phyloP scores from a whole-genome alignment of 108 stramenopile species.

The Cyclotella distinguenda region DNA sequence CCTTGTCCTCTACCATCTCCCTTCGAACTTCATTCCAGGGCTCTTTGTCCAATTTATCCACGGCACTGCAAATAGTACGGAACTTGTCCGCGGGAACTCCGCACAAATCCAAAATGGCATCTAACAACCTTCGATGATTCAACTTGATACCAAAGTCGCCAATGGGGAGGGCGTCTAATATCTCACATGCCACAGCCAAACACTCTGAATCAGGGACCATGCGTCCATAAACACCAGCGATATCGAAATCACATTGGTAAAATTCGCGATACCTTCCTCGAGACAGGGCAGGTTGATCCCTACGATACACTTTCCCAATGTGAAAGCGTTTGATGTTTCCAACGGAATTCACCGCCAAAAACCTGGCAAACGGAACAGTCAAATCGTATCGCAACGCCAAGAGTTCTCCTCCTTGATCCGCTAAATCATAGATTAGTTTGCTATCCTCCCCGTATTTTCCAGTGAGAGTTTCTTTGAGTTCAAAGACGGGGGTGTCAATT shows the following conservation, averaged over 20 bases:
- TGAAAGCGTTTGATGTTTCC: conserved; percentile 92
- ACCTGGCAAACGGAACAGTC: conserved; percentile 93
- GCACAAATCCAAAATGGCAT: conserved; percentile 87
- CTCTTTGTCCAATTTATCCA: conserved; percentile 94
- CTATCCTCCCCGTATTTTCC: conserved; percentile 94
- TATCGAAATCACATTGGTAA: conserved; percentile 95
- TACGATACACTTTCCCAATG: conserved; percentile 89
- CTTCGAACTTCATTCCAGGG: conserved; percentile 79
- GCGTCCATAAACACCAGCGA: conserved; percentile 68
- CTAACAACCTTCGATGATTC: conserved; percentile 86
- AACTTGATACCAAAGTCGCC: conserved; percentile 88
- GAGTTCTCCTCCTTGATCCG: conserved; percentile 89
- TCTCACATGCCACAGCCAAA: conserved; percentile 82
- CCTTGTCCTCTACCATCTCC: conserved; percentile 90
- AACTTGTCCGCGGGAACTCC: conserved; percentile 90
- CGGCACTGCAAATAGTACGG: conserved; percentile 86
- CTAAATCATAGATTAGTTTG: conserved; percentile 90
- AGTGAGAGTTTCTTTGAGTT: conserved; percentile 89
- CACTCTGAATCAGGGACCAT: conserved; percentile 93
- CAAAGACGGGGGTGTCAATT: conserved; percentile 94
- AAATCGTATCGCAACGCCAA: conserved; percentile 85
- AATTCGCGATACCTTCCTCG: conserved; percentile 90
- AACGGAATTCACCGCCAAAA: conserved; percentile 81
- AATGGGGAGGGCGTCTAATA: conserved; percentile 81
- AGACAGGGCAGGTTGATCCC: conserved; percentile 82